Evolutionary conservation across 169 alveolate species (phyloP).

Genomic region (Condylostoma magnum): DNA sequence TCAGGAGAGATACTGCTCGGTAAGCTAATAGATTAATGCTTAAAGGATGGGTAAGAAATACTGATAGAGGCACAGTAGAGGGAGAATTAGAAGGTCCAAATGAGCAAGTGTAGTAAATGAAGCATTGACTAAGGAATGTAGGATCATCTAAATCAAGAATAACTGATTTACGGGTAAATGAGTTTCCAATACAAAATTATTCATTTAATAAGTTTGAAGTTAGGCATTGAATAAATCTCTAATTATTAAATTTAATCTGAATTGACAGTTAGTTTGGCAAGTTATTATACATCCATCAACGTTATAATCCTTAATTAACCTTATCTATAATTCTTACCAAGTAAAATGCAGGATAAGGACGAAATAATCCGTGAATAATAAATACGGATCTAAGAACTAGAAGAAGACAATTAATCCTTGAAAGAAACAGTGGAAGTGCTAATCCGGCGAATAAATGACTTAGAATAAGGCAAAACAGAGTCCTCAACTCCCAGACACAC

Average conservation of each 20-base stretch:
- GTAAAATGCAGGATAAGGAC: conserved; percentile 3
- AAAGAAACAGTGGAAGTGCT: conserved; percentile 13
- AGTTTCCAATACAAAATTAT: no score
- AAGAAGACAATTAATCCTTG: background rate
- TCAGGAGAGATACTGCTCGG: conserved; percentile 45
- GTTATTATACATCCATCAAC: no score
- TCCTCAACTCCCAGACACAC: background rate
- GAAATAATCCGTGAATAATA: background rate
- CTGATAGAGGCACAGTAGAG: conserved; percentile 48
- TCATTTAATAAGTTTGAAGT: no score
- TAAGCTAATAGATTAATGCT: conserved; percentile 48
- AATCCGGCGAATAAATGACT: background rate
- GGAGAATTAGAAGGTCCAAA: conserved; percentile 59
- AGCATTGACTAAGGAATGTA: conserved; percentile 4
- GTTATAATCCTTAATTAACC: no score
- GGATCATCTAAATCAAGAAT: conserved; percentile 10
- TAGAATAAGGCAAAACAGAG: background rate
- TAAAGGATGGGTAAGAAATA: conserved; percentile 56
- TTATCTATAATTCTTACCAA: no score
- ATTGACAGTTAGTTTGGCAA: no score
- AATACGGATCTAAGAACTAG: background rate
- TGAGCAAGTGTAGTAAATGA: background rate
- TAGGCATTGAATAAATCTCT: no score
- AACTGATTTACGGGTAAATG: background rate
- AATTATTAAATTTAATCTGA: no score